Evolutionary conservation across 169 alveolate genomes (phyloP).

Genomic region (Perkinsus olseni): DNA sequence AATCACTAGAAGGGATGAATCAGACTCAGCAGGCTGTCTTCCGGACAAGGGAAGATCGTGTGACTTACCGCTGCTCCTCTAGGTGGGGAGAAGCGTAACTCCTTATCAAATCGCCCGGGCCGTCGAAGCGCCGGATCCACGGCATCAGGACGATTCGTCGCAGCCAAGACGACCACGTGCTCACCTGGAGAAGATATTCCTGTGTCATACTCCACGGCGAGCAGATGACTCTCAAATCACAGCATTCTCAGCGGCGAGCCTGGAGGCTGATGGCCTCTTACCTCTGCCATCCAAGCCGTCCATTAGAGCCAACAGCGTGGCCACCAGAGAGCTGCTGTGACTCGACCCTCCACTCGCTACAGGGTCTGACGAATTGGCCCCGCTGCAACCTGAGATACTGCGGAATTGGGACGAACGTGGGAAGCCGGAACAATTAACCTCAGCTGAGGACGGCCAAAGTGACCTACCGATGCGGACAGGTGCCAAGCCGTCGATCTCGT

Average conservation of each 20-base stretch:
- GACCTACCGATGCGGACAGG: constrained; percentile 72
- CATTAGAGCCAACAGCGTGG: constrained; percentile 92
- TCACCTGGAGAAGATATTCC: constrained; percentile 48
- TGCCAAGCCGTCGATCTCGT: constrained; percentile 94
- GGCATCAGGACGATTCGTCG: constrained; percentile 91
- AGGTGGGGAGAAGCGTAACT: constrained; percentile 92
- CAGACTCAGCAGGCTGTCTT: too few species aligned
- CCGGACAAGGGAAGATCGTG: neutral
- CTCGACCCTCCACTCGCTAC: neutral
- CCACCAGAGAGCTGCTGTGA: constrained; percentile 61
- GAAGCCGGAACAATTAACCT: neutral
- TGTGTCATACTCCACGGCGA: too few species aligned
- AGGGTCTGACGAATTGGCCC: neutral
- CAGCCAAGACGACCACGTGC: constrained; percentile 86
- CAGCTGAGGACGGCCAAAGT: neutral
- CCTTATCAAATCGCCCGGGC: constrained; percentile 91
- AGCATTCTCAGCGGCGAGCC: too few species aligned
- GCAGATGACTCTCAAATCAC: too few species aligned
- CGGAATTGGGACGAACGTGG: neutral
- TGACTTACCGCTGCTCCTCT: constrained; percentile 56
- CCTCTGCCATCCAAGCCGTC: constrained; percentile 97
- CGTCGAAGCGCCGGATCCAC: constrained; percentile 96
- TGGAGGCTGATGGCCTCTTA: constrained; percentile 23
- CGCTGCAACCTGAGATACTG: neutral
- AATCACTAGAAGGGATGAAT: too few species aligned